These are phyloP conservation scores for Penicillium egyptiacum DNA, from an alignment of 495 filamentous ascomycete genomes.

Conservation along the genomic window DNA sequence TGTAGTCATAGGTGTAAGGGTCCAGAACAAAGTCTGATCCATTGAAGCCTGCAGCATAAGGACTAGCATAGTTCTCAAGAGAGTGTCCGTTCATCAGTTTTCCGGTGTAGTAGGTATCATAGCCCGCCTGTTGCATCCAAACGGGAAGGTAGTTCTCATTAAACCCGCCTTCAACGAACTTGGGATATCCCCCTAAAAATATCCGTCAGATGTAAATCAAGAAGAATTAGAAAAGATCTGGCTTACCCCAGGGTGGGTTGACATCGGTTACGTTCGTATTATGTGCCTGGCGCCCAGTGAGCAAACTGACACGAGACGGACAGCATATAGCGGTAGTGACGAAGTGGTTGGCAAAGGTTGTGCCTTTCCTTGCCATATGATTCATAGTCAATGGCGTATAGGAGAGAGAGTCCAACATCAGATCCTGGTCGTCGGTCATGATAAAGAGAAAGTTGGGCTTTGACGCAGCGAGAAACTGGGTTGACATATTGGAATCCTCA, in stretches of 20 bases:
- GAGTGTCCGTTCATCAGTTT: slow-evolving; percentile 70
- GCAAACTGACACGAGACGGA: slow-evolving; percentile 60
- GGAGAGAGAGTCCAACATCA: no score
- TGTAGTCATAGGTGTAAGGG: slow-evolving; percentile 69
- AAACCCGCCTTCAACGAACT: slow-evolving; percentile 63
- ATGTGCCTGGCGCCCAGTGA: slow-evolving; percentile 66
- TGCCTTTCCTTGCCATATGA: no score
- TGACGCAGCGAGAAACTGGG: no score
- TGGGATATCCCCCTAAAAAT: slow-evolving; percentile 55
- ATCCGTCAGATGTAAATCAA: no score
- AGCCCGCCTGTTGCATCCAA: slow-evolving; percentile 68
- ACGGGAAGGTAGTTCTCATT: slow-evolving; percentile 67
- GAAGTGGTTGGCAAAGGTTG: slow-evolving; percentile 47
- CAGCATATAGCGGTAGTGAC: slow-evolving; percentile 65
- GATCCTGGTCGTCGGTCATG: no score
- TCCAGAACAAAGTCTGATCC: slow-evolving; percentile 66
- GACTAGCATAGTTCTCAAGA: slow-evolving; percentile 56
- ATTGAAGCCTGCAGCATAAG: slow-evolving; percentile 58
- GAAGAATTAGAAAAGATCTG: no score
- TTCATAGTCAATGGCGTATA: no score
- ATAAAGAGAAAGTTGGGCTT: no score
- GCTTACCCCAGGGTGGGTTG: slow-evolving; percentile 56
- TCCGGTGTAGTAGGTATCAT: slow-evolving; percentile 71
- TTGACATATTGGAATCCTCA: no score
- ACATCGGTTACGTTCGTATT: slow-evolving; percentile 77